phyloP scores from a whole-genome alignment of 345 rosid genomes.

The Cardamine occulta region DNA sequence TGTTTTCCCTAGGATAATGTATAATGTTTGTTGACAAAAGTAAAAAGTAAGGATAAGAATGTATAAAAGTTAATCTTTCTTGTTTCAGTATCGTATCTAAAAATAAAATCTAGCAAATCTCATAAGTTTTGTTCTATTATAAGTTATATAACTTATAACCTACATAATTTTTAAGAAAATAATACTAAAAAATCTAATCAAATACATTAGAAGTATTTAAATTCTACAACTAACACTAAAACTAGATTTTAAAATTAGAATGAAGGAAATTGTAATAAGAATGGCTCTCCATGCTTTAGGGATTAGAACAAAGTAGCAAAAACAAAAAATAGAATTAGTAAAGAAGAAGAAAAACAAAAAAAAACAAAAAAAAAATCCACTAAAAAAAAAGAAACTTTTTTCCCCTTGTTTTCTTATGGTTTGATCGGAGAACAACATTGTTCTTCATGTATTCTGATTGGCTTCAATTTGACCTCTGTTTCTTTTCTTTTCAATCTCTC shows the following conservation, averaged over 20 bases:
- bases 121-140: neutral
- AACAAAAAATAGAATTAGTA: conserved; percentile 29
- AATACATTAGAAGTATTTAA: neutral
- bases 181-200: neutral
- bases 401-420: conserved; percentile 38
- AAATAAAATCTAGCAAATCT: neutral
- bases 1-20: neutral
- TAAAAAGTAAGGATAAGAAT: conserved; percentile 9
- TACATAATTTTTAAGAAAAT: neutral
- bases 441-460: conserved; percentile 37
- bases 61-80: neutral
- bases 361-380: neutral
- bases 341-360: neutral
- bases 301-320: conserved; percentile 28
- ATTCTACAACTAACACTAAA: conserved; percentile 15
- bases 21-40: conserved; percentile 7
- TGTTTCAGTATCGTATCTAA: conserved; percentile 1
- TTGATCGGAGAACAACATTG: conserved; percentile 33
- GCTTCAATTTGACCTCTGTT: conserved; percentile 15
- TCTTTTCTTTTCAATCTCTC: conserved; percentile 29
- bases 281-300: conserved; percentile 47
- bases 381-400: conserved; percentile 4
- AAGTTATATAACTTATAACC: neutral
- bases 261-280: conserved; percentile 26
- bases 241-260: conserved; percentile 37